A percentile compares a stretch with the other conserved stretches of the same genome.
Evolutionary conservation across 345 rosid species (phyloP).

Genomic region (Schrenkiella parvula): DNA sequence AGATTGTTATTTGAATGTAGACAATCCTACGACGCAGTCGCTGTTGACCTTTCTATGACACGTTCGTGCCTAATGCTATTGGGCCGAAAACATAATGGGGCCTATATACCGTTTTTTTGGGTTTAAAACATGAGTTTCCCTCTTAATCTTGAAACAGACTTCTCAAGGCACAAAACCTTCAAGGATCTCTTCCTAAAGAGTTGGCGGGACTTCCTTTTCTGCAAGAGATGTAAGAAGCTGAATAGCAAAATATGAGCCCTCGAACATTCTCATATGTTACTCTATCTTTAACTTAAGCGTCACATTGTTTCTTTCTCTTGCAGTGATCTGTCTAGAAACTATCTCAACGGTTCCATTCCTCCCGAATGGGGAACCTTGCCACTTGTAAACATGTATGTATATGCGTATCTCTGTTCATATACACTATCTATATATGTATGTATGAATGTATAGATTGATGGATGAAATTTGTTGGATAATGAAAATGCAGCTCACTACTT

Average conservation of each 20-base stretch:
- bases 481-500: conserved; percentile 37
- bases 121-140: too few relatives aligned
- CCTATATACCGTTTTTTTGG: background rate
- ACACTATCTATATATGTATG: background rate
- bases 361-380: conserved; percentile 45
- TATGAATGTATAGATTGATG: background rate
- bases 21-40: background rate
- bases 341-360: conserved; percentile 51
- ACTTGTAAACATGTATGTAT: conserved; percentile 37
- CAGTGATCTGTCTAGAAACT: conserved; percentile 52
- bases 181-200: conserved; percentile 46
- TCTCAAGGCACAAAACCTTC: conserved; percentile 42
- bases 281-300: background rate
- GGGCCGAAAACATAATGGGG: conserved; percentile 4
- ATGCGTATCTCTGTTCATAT: background rate
- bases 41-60: conserved; percentile 10
- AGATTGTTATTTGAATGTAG: background rate
- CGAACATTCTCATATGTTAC: background rate
- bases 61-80: background rate
- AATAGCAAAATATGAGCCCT: background rate
- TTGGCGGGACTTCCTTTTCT: conserved; percentile 41
- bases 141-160: conserved; percentile 30
- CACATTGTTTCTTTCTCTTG: background rate
- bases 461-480: conserved; percentile 4
- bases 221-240: conserved; percentile 37